Base-by-base conservation (phyloP, 352 stramenopile genomes). In the Phytophthora fragariae region DNA sequence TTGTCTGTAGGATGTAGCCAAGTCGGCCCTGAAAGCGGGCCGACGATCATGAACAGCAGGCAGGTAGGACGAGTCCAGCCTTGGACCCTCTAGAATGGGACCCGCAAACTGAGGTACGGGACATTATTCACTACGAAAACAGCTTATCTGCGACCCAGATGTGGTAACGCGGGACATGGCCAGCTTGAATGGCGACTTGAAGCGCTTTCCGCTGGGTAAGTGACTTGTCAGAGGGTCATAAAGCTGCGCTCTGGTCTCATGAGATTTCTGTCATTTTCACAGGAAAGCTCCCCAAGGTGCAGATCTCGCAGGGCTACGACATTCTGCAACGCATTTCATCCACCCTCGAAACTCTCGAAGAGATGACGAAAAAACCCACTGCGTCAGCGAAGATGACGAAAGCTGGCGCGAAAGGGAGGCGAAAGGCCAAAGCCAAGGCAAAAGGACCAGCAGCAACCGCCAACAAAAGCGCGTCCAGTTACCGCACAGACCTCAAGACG, bases 271-370 rank as follows among this genome's bases (percentile, higher is more conserved):
- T 14, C n/a, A 37, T 52, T 9, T 21, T 54, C 56, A 54, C 46
- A 84, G 74, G 77, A 6, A 81, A 77, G 46, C 58, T 90, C 7
- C 90, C 85, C 0, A 89, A 89, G 55, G 31, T 77, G 8, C 83
- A 92, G 63, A 90, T 92, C 62, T 85, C 82, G 1, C 82, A 87
- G 52, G 83, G 83, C 8, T 91, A 91, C 60, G 53, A 70, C 6
- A 81, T 91, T 41, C 41, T 92, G 37, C 79, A 92, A 62, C 68
- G 76, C 53, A 70, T 92, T 47, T 85, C 83, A 1, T 62, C 61
- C 41, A 68, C 59, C 3, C 50, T 92, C 24, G 71, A 86, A 31
- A 75, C 84, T 52, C 81, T 90, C 5, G 62, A 68, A 2, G 59
- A 77, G 33, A 54, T 90, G 1, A 57, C 62, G 1, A 81, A 81